Base-by-base conservation (phyloP, 371 early-diverging fungal genomes). In the Mortierella sp. region DNA sequence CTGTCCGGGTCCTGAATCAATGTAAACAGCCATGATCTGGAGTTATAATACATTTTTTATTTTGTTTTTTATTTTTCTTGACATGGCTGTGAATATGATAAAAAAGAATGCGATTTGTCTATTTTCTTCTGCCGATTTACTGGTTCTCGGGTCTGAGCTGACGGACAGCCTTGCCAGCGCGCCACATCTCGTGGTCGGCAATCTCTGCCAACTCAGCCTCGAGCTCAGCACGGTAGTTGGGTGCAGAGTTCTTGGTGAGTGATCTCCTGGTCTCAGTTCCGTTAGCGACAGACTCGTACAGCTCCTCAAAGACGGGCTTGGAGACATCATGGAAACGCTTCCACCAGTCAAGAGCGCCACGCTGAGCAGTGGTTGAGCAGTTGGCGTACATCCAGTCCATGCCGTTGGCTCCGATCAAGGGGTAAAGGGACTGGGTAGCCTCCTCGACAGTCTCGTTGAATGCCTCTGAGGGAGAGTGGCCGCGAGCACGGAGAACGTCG, bases 381-480 rank as follows among this genome's bases (percentile, higher is more conserved):
- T 96, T 96, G 86, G 96, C 93, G 86, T 91, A 93, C 94, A 92
- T 93, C 97, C 97, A 97, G 88, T 96, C 97, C 97, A 97, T 97
- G 82, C 98, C 98, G 80, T 96, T 95, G 74, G 93, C 96, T 84
- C 96, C 97, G 78, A 98, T 95, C 85, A 98, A 91, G 53, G 98
- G 98, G 87, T 96, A 97, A 53, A 98, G 92, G 58, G 97, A 97
- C 87, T 98, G 97, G 15, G 98, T 98, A 64, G 97, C 98, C 87
- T 98, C 98, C 89, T 98, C 98, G 76, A 98, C 98, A 74, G 98
- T 98, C 87, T 98, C 98, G 88, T 98, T 98, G 92, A 97, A 98
- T 16, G 98, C 98, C 88, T 98, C 98, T 40, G 97, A 97, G 67
- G 98, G 98, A 47, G 95, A 89, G 93, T 98, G 98, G 69, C 94